Evolutionary conservation across 352 stramenopile species (phyloP), one percentile per base, ranked within the genome.

Genomic region (Phytophthora megakarya): DNA sequence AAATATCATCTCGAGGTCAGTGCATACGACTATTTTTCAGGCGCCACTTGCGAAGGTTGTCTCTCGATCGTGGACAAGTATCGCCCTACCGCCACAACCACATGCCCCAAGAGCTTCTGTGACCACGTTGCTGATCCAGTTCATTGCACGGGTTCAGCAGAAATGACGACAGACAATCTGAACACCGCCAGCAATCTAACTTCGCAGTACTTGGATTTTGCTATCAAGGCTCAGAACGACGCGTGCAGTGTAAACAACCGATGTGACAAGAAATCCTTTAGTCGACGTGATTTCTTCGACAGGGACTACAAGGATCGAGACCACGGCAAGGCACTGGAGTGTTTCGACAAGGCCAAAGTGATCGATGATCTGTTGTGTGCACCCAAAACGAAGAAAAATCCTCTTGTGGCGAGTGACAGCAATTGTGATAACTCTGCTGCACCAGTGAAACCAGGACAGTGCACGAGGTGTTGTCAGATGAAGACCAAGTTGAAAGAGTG

Each of bases 401-500:
- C 80, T 12, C 63, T 89, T 1, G 23, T 61, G 15, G 51, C 65
- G 3, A 9, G 16, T 1, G 44, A 26, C 3, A 45, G 3, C 26
- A 11, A 22, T 6, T 80, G 56, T 21, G 63, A 66, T 21, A 70
- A 83, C 16, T 72, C 70, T 25, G 57, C 40, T 3, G 46, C 61
- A 1, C 78, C 78, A 1, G 72, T 86, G 8, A 43, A 52, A 5
- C 18, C 46, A 0, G 62, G 65, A 0, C 61, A 72, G 32, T 90
- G 81, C 67, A 76, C 65, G 15, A 65, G 79, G 11, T 90, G 81
- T 64, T 80, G 67, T 32, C 67, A 76, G 49, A 75, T 86, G 58
- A 55, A 60, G 10, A 83, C 75, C 0, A 53, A 61, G 23, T 44
- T 93, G 25, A 72, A 77, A 25, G 84, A 93, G 55, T 76, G 64